A percentile compares a stretch with the other conserved stretches of the same genome.
Evolutionary conservation across 768 basidiomycete species (phyloP).

Genomic region (Podaxis sp.): DNA sequence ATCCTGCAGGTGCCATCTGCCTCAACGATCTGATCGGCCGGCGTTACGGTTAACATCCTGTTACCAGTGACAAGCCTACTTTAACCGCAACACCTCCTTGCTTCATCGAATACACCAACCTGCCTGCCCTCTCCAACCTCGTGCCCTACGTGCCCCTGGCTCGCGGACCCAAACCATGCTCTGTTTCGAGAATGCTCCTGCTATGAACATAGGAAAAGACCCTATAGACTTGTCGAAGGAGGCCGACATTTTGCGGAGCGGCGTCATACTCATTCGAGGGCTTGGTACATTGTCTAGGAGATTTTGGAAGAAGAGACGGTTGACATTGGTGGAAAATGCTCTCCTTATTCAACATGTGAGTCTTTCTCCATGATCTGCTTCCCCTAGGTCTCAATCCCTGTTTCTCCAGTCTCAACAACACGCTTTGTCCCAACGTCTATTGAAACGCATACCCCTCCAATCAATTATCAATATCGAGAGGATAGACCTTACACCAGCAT

Average conservation of each 20-base stretch:
- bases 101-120: constrained; percentile 10
- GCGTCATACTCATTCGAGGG: constrained; percentile 1
- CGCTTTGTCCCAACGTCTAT: constrained; percentile 3
- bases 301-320: constrained; percentile 8
- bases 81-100: constrained; percentile 11
- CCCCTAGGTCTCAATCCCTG: not conserved
- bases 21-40: constrained; percentile 12
- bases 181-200: constrained; percentile 10
- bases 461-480: constrained; percentile 36
- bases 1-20: constrained; percentile 7
- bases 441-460: constrained; percentile 24
- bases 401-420: not conserved
- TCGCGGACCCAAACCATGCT: constrained; percentile 6
- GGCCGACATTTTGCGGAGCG: constrained; percentile 5
- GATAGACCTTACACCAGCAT: constrained; percentile 31
- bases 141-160: constrained; percentile 7
- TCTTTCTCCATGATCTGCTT: not conserved
- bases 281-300: constrained; percentile 3
- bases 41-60: not conserved
- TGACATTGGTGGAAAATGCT: constrained; percentile 11
- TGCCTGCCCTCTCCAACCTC: constrained; percentile 6
- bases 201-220: constrained; percentile 9
- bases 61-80: constrained; percentile 8
- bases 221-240: constrained; percentile 10
- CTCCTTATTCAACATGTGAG: constrained; percentile 11